Evolutionary conservation across 2,329 filamentous ascomycete species (phyloP).

Genomic region (Hansfordia pulvinata): DNA sequence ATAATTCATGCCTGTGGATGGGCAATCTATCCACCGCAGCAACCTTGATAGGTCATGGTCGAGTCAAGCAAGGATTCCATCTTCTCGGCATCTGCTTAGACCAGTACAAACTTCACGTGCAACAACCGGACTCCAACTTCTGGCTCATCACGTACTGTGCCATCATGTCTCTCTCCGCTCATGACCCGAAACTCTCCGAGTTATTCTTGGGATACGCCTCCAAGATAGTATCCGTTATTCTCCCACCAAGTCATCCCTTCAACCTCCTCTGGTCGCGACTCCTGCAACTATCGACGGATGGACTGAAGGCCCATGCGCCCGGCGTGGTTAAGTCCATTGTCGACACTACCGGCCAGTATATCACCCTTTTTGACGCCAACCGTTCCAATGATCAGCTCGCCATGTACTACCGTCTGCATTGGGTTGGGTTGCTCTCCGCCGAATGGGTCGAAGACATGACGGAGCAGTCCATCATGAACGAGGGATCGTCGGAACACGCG

Average conservation of each 20-base stretch:
- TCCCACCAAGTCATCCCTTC: conserved; percentile 13
- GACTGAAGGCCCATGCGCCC: conserved; percentile 1
- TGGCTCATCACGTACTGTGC: conserved; percentile 16
- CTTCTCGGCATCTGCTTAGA: conserved; percentile 14
- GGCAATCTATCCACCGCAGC: conserved; percentile 15
- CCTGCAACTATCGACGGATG: not conserved
- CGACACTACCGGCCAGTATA: conserved; percentile 2
- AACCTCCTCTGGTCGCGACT: conserved; percentile 12
- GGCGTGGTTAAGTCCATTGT: conserved; percentile 2
- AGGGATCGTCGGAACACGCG: too few relatives aligned
- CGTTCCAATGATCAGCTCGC: conserved; percentile 1
- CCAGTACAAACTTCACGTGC: conserved; percentile 13
- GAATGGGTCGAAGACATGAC: too few relatives aligned
- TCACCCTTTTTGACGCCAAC: conserved; percentile 1
- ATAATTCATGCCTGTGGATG: conserved; percentile 15
- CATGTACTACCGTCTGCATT: conserved; percentile 2
- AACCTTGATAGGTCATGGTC: conserved; percentile 13
- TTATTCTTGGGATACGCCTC: conserved; percentile 14
- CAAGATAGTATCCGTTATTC: conserved; percentile 9
- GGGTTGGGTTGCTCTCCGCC: not conserved
- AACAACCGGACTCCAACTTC: conserved; percentile 14
- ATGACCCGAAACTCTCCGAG: conserved; percentile 9
- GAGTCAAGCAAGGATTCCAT: conserved; percentile 12
- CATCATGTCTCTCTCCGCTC: conserved; percentile 11
- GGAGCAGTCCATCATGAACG: too few relatives aligned